Percentiles rank a stretch among this genome's conserved stretches.
Evolutionary conservation across 1,139 yeast species (phyloP).

Genomic region (Sugiyamaella xylanicola): DNA sequence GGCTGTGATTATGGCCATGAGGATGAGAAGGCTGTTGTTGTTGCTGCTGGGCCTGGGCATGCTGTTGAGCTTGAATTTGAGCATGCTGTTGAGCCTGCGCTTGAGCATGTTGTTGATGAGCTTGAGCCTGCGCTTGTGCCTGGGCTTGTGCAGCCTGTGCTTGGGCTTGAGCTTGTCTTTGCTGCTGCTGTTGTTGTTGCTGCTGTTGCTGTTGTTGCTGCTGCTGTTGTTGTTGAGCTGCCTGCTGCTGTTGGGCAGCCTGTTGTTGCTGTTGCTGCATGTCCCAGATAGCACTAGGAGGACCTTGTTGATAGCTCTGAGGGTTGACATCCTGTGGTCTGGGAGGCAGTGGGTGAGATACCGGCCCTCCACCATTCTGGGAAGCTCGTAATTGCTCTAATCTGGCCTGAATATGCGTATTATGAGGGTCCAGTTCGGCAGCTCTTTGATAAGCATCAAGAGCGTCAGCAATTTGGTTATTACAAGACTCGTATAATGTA

Average conservation of each 20-base stretch:
- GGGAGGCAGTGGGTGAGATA: constrained; percentile 48
- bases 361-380: constrained; percentile 25
- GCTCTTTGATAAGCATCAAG: constrained; percentile 96
- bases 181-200: constrained; percentile 24
- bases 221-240: constrained; percentile 22
- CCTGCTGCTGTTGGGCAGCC: constrained; percentile 23
- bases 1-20: constrained; percentile 15
- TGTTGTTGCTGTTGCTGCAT: constrained; percentile 33
- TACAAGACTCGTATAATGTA: constrained; percentile 93
- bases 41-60: constrained; percentile 18
- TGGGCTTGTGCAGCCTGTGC: constrained; percentile 21
- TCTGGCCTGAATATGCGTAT: constrained; percentile 91
- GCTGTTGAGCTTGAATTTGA: constrained; percentile 18
- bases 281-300: constrained; percentile 39
- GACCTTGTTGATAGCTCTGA: constrained; percentile 46
- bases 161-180: constrained; percentile 20
- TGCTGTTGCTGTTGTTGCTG: constrained; percentile 14
- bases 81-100: constrained; percentile 30
- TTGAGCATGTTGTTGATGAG: constrained; percentile 31
- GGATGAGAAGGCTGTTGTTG: constrained; percentile 19
- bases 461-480: constrained; percentile 92
- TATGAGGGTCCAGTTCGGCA: constrained; percentile 89
- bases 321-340: constrained; percentile 47
- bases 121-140: constrained; percentile 19
- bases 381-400: constrained; percentile 69